phyloP scores from a whole-genome alignment of 768 basidiomycete species.

The Suillus subalutaceus region DNA sequence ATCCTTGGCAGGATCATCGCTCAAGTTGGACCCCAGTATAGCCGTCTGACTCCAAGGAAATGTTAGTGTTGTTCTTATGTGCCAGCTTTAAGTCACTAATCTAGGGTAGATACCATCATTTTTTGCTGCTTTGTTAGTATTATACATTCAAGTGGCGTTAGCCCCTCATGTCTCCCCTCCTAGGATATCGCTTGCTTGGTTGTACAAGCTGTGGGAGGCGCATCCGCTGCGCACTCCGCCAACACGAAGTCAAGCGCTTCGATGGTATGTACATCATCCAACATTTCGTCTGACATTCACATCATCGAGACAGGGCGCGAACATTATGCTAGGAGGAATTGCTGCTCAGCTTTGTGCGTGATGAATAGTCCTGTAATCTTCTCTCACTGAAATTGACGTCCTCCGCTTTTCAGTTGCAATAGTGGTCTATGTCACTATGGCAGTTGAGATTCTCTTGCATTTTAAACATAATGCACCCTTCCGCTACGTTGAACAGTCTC shows the following conservation, averaged over 20 bases:
- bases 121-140: conserved; percentile 19
- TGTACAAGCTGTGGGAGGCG: conserved; percentile 45
- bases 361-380: conserved; percentile 20
- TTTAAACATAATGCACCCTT: conserved; percentile 41
- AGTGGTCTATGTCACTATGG: conserved; percentile 43
- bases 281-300: neutral
- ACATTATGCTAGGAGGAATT: conserved; percentile 68
- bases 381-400: conserved; percentile 18
- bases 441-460: conserved; percentile 49
- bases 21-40: conserved; percentile 49
- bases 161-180: neutral
- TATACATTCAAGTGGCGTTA: neutral
- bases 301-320: conserved; percentile 39
- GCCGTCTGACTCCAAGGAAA: conserved; percentile 41
- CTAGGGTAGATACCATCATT: conserved; percentile 14
- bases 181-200: conserved; percentile 42
- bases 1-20: conserved; percentile 52
- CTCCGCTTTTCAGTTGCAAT: conserved; percentile 40
- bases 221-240: conserved; percentile 45
- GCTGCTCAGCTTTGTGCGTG: conserved; percentile 54
- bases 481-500: conserved; percentile 9
- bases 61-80: conserved; percentile 22
- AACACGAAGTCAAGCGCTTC: conserved; percentile 26
- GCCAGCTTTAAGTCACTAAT: neutral
- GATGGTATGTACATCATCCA: conserved; percentile 7